Conservation (phyloP, 2,329 filamentous ascomycete species). For the Hypocreales sp. region DNA sequence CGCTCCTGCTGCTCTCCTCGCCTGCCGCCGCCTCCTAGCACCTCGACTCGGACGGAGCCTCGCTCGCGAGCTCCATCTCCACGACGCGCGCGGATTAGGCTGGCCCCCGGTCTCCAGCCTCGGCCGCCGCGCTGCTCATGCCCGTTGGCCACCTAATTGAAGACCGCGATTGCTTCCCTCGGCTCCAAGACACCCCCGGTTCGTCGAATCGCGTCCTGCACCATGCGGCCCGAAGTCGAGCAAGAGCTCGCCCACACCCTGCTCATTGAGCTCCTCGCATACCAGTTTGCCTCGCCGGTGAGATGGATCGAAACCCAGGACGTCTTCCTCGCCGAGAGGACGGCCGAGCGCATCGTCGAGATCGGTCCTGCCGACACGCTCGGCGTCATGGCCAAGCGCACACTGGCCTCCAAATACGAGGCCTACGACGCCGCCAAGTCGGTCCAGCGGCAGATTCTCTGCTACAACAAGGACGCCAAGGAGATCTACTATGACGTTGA, state of each 20-base stretch:
- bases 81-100: too few relatives aligned
- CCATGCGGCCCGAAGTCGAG: constrained; percentile 96
- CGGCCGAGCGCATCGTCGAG: constrained; percentile 93
- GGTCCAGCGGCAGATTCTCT: constrained; percentile 90
- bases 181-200: too few relatives aligned
- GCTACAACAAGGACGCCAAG: constrained; percentile 98
- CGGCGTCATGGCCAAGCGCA: constrained; percentile 93
- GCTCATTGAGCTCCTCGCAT: constrained; percentile 95
- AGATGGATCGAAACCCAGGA: constrained; percentile 99
- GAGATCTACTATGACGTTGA: constrained; percentile 99
- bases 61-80: too few relatives aligned
- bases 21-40: too few relatives aligned
- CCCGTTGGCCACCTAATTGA: too few relatives aligned
- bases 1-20: too few relatives aligned
- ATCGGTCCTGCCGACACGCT: constrained; percentile 94
- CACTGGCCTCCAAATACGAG: constrained; percentile 92
- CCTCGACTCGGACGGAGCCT: too few relatives aligned
- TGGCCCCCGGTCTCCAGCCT: too few relatives aligned
- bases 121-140: too few relatives aligned
- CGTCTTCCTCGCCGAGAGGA: constrained; percentile 95
- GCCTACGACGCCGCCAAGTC: constrained; percentile 95
- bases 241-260: constrained; percentile 97
- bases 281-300: constrained; percentile 96
- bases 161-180: too few relatives aligned
- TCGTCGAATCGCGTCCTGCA: constrained; percentile 19